These are phyloP conservation scores for Euclidium syriacum DNA, from an alignment of 345 rosid genomes.

Conservation along the genomic window DNA sequence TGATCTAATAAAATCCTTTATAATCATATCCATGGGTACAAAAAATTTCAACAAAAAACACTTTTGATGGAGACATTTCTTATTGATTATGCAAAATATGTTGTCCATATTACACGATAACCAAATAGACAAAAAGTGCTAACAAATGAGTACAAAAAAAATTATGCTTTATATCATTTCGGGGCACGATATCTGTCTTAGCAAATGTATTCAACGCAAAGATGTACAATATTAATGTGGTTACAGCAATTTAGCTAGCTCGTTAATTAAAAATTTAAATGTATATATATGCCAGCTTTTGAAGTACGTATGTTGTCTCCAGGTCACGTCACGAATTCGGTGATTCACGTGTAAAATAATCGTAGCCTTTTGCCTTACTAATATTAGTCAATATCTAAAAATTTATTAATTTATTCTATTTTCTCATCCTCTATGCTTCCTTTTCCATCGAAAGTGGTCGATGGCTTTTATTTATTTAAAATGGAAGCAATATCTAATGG, in stretches of 20 bases:
- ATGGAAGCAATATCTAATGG: neutral
- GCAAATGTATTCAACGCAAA: too few species aligned
- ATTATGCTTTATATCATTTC: too few species aligned
- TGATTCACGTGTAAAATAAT: slow-evolving; percentile 26
- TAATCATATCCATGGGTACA: neutral
- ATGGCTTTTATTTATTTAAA: neutral
- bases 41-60: too few species aligned
- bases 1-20: neutral
- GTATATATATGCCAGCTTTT: neutral
- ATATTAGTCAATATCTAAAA: neutral
- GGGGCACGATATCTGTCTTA: too few species aligned
- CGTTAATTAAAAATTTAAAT: neutral
- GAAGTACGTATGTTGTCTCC: slow-evolving; percentile 11
- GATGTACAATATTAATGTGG: too few species aligned
- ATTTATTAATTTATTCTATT: neutral
- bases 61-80: too few species aligned
- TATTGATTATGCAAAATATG: too few species aligned
- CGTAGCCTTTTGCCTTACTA: neutral
- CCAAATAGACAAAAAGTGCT: too few species aligned
- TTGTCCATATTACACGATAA: too few species aligned
- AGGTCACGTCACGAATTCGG: slow-evolving; percentile 12
- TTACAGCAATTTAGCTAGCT: neutral
- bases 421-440: neutral
- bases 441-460: slow-evolving; percentile 4
- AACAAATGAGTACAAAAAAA: too few species aligned